Conservation (phyloP, 805 yeast species). For the Candida xiaguanensis region DNA sequence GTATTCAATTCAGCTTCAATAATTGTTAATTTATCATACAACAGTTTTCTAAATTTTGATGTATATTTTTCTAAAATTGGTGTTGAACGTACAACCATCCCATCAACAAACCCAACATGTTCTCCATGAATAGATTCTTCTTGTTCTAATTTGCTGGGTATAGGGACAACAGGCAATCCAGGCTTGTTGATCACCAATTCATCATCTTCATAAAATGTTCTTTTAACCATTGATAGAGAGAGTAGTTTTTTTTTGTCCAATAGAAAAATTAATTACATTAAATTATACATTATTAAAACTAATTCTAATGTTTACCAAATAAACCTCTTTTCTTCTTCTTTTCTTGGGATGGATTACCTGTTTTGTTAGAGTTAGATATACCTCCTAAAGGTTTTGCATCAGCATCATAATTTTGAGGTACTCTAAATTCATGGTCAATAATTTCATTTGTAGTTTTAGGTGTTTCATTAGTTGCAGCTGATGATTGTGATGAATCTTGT, state of each 20-base stretch:
- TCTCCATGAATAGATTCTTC: conserved; percentile 39
- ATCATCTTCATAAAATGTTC: conserved; percentile 53
- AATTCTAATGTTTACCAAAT: conserved; percentile 15
- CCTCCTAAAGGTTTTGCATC: conserved; percentile 30
- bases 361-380: conserved; percentile 16
- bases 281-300: neutral
- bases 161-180: conserved; percentile 37
- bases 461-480: conserved; percentile 20
- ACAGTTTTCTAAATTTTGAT: conserved; percentile 34
- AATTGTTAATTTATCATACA: conserved; percentile 35
- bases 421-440: conserved; percentile 12
- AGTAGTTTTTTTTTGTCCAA: conserved; percentile 10
- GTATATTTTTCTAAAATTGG: conserved; percentile 44
- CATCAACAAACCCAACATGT: conserved; percentile 40
- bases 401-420: conserved; percentile 8
- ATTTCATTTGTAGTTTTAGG: conserved; percentile 18
- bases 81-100: conserved; percentile 52
- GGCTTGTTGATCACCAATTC: conserved; percentile 46
- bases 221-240: conserved; percentile 17
- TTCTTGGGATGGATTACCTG: conserved; percentile 8
- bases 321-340: conserved; percentile 27
- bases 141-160: conserved; percentile 31
- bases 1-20: conserved; percentile 44
- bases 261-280: neutral
- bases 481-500: conserved; percentile 19